Evolutionary conservation across 495 filamentous ascomycete species (phyloP).

Genomic region (Penicillium paradoxum): DNA sequence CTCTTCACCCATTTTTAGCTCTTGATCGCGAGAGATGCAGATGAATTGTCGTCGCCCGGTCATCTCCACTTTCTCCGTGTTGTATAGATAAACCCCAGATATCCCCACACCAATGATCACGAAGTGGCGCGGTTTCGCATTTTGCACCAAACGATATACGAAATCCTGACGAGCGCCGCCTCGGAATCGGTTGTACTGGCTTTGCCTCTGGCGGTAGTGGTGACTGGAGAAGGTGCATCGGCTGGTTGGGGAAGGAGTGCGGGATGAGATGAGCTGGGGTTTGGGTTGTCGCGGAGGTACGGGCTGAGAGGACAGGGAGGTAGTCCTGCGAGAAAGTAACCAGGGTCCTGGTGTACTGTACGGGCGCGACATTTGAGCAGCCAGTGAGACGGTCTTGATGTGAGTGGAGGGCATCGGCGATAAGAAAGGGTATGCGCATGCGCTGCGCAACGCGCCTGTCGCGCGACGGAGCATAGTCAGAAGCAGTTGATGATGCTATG

Average conservation of each 20-base stretch:
- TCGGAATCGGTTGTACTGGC: slow-evolving; percentile 33
- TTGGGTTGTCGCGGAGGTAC: background rate
- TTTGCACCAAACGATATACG: slow-evolving; percentile 11
- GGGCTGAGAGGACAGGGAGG: background rate
- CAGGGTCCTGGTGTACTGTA: background rate
- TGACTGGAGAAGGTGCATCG: slow-evolving; percentile 15
- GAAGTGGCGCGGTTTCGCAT: slow-evolving; percentile 31
- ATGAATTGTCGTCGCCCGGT: slow-evolving; percentile 81
- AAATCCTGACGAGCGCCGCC: slow-evolving; percentile 13
- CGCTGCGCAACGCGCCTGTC: slow-evolving; percentile 1
- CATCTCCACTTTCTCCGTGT: slow-evolving; percentile 75
- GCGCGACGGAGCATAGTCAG: slow-evolving; percentile 4
- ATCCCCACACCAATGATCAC: slow-evolving; percentile 28
- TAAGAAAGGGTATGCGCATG: background rate
- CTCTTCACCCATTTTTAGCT: slow-evolving; percentile 49
- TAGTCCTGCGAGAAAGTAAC: background rate
- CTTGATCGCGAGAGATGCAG: slow-evolving; percentile 53
- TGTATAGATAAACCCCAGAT: slow-evolving; percentile 59
- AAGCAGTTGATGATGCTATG: background rate
- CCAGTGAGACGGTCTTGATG: background rate
- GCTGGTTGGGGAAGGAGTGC: background rate
- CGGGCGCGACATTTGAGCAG: background rate
- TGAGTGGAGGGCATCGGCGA: background rate
- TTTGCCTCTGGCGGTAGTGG: slow-evolving; percentile 10
- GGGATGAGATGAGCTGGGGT: background rate